Conservation (phyloP, 2,329 filamentous ascomycete species). For the Gaeumannomyces sp. region DNA sequence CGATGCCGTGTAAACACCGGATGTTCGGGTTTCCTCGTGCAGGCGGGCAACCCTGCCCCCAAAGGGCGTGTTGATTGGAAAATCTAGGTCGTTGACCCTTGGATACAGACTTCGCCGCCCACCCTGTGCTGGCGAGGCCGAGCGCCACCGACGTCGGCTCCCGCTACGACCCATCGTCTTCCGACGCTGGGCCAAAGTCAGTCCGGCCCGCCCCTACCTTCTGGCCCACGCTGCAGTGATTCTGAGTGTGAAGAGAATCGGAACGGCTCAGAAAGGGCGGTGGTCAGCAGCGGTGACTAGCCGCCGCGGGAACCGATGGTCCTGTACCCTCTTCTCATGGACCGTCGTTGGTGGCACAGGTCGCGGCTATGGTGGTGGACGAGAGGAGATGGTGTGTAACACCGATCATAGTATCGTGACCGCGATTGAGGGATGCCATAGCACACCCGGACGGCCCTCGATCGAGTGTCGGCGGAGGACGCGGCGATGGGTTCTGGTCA, state of each 20-base stretch:
- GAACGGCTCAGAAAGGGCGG: not conserved
- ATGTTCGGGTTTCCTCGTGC: not conserved
- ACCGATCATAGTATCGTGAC: not conserved
- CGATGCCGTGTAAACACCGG: not conserved
- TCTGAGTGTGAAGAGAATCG: not conserved
- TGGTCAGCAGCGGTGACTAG: not conserved
- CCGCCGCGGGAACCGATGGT: not conserved
- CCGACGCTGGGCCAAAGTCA: not conserved
- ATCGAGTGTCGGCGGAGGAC: not conserved
- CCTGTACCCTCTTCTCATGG: not conserved
- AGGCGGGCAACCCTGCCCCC: not conserved
- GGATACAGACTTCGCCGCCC: not conserved
- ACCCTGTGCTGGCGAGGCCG: not conserved
- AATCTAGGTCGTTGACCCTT: not conserved
- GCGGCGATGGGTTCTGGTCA: too few species aligned
- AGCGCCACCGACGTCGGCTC: not conserved
- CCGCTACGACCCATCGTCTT: not conserved
- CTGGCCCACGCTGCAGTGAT: not conserved
- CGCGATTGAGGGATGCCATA: not conserved
- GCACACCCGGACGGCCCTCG: not conserved
- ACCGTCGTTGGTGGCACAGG: not conserved
- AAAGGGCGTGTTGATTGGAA: not conserved
- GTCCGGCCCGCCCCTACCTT: not conserved
- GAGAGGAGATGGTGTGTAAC: not conserved
- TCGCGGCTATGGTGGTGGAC: constrained; percentile 3